These are phyloP conservation scores for Flaveria sonorensis DNA, from an alignment of 129 eudicot genomes.

Conservation along the genomic window DNA sequence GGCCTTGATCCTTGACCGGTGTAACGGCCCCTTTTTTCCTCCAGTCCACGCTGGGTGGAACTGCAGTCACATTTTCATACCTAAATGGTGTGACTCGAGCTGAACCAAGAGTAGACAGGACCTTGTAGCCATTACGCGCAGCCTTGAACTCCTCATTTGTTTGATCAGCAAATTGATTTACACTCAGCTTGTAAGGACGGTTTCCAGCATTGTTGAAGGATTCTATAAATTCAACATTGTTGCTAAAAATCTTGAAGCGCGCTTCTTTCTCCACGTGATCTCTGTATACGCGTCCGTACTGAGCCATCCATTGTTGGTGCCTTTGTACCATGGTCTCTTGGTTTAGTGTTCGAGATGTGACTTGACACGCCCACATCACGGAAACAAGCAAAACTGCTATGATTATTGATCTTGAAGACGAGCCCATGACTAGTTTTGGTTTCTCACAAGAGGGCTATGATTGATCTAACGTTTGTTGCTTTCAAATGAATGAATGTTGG, in stretches of 20 bases:
- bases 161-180: conserved; percentile 49
- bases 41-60: conserved; percentile 33
- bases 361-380: conserved; percentile 33
- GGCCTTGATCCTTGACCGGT: conserved; percentile 33
- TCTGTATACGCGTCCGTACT: conserved; percentile 43
- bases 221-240: conserved; percentile 38
- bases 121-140: conserved; percentile 44
- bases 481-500: not conserved
- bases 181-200: conserved; percentile 34
- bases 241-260: conserved; percentile 37
- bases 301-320: conserved; percentile 50
- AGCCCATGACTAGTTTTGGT: conserved; percentile 16
- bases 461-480: not conserved
- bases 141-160: conserved; percentile 48
- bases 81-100: conserved; percentile 44
- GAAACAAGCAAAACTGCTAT: conserved; percentile 10
- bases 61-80: conserved; percentile 67
- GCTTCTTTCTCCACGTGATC: conserved; percentile 37
- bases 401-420: not conserved
- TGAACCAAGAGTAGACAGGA: conserved; percentile 1
- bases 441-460: not conserved
- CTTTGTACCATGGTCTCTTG: conserved; percentile 34
- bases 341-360: conserved; percentile 31
- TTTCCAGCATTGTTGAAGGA: conserved; percentile 36
- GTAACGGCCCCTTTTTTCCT: conserved; percentile 30